Conservation (phyloP, 1,284 basidiomycete species). For the Melampsora larici-populina region DNA sequence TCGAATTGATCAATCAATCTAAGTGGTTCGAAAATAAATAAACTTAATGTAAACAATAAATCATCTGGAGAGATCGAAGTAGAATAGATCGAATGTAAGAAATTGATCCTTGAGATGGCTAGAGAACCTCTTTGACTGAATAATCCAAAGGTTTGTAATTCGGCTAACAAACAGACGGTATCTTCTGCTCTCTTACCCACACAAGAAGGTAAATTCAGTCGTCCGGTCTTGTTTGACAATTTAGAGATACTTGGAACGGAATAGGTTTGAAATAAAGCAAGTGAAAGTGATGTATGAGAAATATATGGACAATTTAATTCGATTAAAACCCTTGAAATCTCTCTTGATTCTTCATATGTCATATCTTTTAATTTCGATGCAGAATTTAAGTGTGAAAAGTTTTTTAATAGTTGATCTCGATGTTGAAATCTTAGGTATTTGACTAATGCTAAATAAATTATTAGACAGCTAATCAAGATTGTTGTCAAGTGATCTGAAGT, state of each 20-base stretch:
- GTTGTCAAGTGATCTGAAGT: too few species aligned
- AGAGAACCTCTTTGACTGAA: not conserved
- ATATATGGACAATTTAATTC: not conserved
- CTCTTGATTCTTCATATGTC: slow-evolving; percentile 6
- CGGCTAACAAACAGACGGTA: not conserved
- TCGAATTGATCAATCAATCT: not conserved
- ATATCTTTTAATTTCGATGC: not conserved
- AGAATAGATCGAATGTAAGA: slow-evolving; percentile 7
- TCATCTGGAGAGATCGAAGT: not conserved
- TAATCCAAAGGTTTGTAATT: not conserved
- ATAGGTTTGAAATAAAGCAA: slow-evolving; percentile 5
- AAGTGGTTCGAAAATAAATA: not conserved
- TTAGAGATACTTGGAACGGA: not conserved
- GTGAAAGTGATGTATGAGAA: not conserved
- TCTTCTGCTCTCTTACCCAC: not conserved
- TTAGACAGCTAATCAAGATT: too few species aligned
- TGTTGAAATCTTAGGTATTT: too few species aligned
- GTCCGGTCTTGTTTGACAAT: not conserved
- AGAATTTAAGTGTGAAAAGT: not conserved
- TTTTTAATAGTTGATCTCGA: too few species aligned
- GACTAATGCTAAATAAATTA: too few species aligned
- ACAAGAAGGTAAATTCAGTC: not conserved
- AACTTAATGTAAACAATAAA: not conserved
- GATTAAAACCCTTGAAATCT: not conserved
- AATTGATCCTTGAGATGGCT: not conserved